Evolutionary conservation across 2,329 filamentous ascomycete genomes (phyloP).

Genomic region (Conoideocrella luteorostrata): DNA sequence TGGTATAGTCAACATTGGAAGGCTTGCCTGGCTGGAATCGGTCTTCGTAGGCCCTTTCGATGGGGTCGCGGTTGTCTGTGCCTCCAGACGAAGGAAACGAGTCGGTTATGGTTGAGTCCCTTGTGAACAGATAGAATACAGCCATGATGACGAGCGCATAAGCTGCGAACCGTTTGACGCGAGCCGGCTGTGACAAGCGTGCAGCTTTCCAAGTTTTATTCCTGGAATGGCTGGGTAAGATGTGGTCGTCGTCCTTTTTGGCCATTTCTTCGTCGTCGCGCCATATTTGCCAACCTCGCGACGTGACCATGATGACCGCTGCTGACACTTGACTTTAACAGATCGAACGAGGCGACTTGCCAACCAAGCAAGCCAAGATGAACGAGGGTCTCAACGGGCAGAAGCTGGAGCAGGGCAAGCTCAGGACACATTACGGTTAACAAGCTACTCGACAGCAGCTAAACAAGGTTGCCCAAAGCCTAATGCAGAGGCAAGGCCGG

Average conservation of each 20-base stretch:
- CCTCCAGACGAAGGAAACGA: not conserved
- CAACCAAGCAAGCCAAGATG: not conserved
- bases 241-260: conserved; percentile 56
- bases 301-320: conserved; percentile 6
- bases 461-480: no score
- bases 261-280: conserved; percentile 48
- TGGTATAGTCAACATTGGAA: no score
- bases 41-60: not conserved
- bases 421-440: no score
- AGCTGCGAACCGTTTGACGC: conserved; percentile 45
- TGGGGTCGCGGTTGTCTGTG: not conserved
- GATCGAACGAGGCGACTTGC: no score
- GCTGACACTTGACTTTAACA: no score
- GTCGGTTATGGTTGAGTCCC: conserved; percentile 18
- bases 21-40: not conserved
- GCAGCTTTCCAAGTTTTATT: conserved; percentile 31
- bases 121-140: conserved; percentile 44
- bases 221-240: conserved; percentile 15
- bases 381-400: not conserved
- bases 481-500: no score
- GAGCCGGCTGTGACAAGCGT: conserved; percentile 43
- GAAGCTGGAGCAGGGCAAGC: no score
- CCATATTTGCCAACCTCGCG: conserved; percentile 31
- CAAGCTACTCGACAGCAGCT: no score
- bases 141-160: conserved; percentile 39